A percentile compares a stretch with the other conserved stretches of the same genome.
phyloP scores from a whole-genome alignment of 495 filamentous ascomycete species.

The Penicillium dipodomyicola region DNA sequence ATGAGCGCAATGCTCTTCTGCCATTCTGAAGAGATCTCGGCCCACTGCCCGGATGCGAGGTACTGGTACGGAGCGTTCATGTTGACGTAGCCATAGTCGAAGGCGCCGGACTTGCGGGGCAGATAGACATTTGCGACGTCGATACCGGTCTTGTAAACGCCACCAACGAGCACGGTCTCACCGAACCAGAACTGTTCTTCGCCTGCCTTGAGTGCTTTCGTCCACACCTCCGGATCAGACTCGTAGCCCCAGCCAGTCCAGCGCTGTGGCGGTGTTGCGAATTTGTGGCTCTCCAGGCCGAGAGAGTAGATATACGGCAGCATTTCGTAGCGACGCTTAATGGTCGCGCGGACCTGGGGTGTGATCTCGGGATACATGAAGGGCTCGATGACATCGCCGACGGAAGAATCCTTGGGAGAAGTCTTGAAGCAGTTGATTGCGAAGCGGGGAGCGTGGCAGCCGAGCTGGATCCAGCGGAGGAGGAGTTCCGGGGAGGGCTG shows the following conservation, averaged over 20 bases:
- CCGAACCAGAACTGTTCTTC: constrained; percentile 72
- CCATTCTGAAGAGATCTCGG: constrained; percentile 57
- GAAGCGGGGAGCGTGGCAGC: constrained; percentile 65
- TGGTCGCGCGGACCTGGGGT: constrained; percentile 56
- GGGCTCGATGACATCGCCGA: constrained; percentile 69
- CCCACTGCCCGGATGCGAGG: constrained; percentile 59
- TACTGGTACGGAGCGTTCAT: constrained; percentile 59
- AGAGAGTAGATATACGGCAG: constrained; percentile 67
- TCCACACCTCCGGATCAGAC: constrained; percentile 61
- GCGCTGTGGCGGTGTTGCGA: constrained; percentile 58
- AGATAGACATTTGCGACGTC: constrained; percentile 57
- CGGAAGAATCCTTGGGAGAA: constrained; percentile 53
- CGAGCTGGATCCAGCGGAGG: constrained; percentile 68
- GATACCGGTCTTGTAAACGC: constrained; percentile 60
- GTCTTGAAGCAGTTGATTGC: constrained; percentile 78
- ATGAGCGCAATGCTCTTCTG: constrained; percentile 59
- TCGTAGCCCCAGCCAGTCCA: constrained; percentile 71
- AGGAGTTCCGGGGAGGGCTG: constrained; percentile 66
- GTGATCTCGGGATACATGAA: constrained; percentile 69
- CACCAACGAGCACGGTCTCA: constrained; percentile 61
- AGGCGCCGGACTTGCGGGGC: constrained; percentile 42
- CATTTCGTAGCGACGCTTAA: constrained; percentile 66
- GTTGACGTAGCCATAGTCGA: constrained; percentile 59
- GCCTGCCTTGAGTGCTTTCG: constrained; percentile 49
- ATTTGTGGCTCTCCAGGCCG: constrained; percentile 56